Percentiles rank a stretch among this genome's conserved stretches.
Evolutionary conservation across 2,329 filamentous ascomycete genomes (phyloP).

Genomic region (Hortaea sp.): DNA sequence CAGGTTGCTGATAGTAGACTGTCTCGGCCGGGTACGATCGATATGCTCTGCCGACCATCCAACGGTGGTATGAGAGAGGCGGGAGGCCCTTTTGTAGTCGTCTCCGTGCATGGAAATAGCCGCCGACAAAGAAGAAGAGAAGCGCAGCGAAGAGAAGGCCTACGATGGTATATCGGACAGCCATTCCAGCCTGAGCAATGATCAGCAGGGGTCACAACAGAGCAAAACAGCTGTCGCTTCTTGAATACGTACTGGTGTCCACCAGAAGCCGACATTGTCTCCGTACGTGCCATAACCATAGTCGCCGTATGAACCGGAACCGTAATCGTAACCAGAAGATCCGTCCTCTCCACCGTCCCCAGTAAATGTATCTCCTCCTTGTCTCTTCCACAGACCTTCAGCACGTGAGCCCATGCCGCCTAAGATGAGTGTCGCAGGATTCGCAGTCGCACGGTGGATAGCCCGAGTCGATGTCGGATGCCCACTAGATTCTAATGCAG

Average conservation of each 20-base stretch:
- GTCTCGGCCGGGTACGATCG: neutral
- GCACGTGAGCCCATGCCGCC: no score
- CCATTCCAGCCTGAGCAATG: conserved; percentile 13
- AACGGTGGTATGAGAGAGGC: conserved; percentile 59
- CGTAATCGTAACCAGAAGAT: neutral
- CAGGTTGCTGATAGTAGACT: conserved; percentile 9
- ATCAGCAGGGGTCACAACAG: neutral
- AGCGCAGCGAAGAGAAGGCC: conserved; percentile 50
- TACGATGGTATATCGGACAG: conserved; percentile 61
- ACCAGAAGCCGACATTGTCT: conserved; percentile 14
- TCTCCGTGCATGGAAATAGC: conserved; percentile 59
- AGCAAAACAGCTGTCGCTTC: neutral
- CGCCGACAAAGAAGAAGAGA: conserved; percentile 53
- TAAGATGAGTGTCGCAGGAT: no score
- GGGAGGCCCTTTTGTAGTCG: conserved; percentile 52
- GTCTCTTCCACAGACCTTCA: conserved; percentile 1
- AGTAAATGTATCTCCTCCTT: neutral
- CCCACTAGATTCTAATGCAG: no score
- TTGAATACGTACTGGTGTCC: conserved; percentile 12
- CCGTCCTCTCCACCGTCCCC: neutral
- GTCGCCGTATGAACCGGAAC: conserved; percentile 1
- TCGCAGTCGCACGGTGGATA: no score
- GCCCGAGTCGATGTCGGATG: no score
- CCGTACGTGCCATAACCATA: conserved; percentile 5
- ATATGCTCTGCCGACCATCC: conserved; percentile 18